These are phyloP conservation scores for Phytomonas sp. DNA, from an alignment of 208 protist genomes.

Conservation along the genomic window DNA sequence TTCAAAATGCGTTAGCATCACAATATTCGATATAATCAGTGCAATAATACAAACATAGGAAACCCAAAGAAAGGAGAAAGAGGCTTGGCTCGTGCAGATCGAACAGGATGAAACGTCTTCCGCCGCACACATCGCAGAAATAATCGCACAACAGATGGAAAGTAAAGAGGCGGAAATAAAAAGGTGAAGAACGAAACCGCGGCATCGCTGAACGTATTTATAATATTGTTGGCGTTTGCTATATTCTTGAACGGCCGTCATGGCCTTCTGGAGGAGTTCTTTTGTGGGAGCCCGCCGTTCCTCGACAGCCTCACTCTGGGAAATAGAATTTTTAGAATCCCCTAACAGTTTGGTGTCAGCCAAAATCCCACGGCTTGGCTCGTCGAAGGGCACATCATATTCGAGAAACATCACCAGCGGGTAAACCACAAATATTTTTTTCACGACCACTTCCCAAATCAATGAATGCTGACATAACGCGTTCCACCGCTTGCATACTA, in stretches of 20 bases:
- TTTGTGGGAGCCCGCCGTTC: slow-evolving; percentile 41
- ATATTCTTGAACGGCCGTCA: slow-evolving; percentile 48
- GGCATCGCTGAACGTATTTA: slow-evolving; percentile 55
- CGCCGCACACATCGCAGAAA: slow-evolving; percentile 33
- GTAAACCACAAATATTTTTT: slow-evolving; percentile 63
- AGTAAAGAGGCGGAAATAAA: slow-evolving; percentile 58
- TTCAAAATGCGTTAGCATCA: slow-evolving; percentile 79
- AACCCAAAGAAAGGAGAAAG: slow-evolving; percentile 56
- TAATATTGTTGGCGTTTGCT: slow-evolving; percentile 50
- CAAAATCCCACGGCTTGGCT: slow-evolving; percentile 30
- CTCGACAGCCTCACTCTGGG: background rate
- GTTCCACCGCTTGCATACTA: slow-evolving; percentile 50
- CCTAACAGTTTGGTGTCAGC: slow-evolving; percentile 12
- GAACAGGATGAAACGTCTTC: slow-evolving; percentile 27
- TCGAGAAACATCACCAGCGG: slow-evolving; percentile 51
- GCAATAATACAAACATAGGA: slow-evolving; percentile 47
- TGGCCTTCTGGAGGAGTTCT: slow-evolving; percentile 25
- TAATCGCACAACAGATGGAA: slow-evolving; percentile 43
- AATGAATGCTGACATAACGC: slow-evolving; percentile 41
- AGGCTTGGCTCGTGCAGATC: slow-evolving; percentile 23
- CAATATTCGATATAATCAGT: slow-evolving; percentile 66
- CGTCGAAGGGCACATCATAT: slow-evolving; percentile 28
- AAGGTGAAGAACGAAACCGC: slow-evolving; percentile 57
- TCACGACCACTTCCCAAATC: slow-evolving; percentile 62
- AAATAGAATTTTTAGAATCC: background rate